These are phyloP conservation scores for Hypoxylon sp. DNA, from an alignment of 2,329 filamentous ascomycete genomes.

Conservation along the genomic window DNA sequence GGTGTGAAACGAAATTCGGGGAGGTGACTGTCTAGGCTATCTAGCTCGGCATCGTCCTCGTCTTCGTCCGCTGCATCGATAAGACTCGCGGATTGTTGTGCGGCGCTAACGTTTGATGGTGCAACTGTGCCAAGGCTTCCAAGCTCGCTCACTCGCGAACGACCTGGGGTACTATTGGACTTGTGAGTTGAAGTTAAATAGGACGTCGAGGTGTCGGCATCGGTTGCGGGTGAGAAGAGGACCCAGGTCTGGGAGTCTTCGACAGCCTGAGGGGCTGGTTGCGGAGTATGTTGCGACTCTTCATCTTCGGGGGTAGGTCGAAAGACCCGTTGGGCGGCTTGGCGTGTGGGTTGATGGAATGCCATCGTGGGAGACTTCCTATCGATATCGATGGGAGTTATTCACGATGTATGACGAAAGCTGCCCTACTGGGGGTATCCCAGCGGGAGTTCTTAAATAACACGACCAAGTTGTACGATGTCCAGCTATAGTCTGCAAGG, in stretches of 20 bases:
- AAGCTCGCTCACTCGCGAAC: conserved; percentile 83
- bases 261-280: conserved; percentile 57
- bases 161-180: conserved; percentile 75
- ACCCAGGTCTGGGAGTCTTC: conserved; percentile 95
- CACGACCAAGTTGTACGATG: conserved; percentile 31
- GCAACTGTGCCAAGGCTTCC: conserved; percentile 81
- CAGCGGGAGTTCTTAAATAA: conserved; percentile 44
- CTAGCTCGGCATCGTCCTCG: conserved; percentile 82
- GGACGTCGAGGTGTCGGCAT: conserved; percentile 71
- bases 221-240: conserved; percentile 85
- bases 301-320: conserved; percentile 58
- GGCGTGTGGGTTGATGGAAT: conserved; percentile 72
- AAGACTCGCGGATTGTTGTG: conserved; percentile 58
- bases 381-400: conserved; percentile 46
- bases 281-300: conserved; percentile 56
- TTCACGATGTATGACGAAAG: conserved; percentile 46
- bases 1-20: conserved; percentile 84
- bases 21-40: conserved; percentile 92
- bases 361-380: conserved; percentile 60
- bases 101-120: conserved; percentile 68
- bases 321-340: conserved; percentile 64
- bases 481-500: conserved; percentile 21
- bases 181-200: conserved; percentile 78
- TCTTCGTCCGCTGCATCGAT: conserved; percentile 61
- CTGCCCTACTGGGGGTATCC: conserved; percentile 45